These are phyloP conservation scores for Fimicolochytrium jonesii DNA, from an alignment of 192 early-diverging fungal species.

Conservation along the genomic window DNA sequence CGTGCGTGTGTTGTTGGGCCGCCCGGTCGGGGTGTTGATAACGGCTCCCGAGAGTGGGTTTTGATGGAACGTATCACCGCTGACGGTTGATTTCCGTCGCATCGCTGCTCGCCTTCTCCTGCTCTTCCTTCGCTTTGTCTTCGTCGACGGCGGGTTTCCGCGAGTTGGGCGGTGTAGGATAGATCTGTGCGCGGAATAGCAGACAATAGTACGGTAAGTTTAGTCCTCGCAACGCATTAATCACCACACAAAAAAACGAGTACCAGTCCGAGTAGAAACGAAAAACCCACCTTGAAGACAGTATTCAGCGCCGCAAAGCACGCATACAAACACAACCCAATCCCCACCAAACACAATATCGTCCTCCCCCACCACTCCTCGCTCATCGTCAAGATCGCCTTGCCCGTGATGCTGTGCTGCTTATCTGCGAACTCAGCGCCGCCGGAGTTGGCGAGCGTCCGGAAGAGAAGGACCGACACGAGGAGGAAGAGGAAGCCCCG, in stretches of 20 bases:
- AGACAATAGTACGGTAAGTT: not conserved
- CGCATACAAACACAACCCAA: conserved; percentile 6
- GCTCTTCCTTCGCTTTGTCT: not conserved
- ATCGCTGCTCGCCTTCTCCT: not conserved
- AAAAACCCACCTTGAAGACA: conserved; percentile 9
- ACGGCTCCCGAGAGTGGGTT: no score
- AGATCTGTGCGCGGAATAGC: not conserved
- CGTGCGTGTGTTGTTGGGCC: no score
- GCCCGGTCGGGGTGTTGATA: no score
- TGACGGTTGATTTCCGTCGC: no score
- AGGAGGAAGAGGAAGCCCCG: conserved; percentile 42
- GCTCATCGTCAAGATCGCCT: not conserved
- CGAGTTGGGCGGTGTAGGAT: conserved; percentile 9
- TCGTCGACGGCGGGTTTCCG: not conserved
- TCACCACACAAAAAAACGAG: not conserved
- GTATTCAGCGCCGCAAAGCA: conserved; percentile 12
- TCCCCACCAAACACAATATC: conserved; percentile 7
- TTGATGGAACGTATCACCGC: no score
- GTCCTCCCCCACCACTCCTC: conserved; percentile 5
- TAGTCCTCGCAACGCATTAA: not conserved
- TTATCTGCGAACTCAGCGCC: not conserved
- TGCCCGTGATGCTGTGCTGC: conserved; percentile 8
- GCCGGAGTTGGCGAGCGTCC: conserved; percentile 3
- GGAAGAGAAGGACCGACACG: conserved; percentile 41
- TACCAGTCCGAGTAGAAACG: not conserved